These are phyloP conservation scores for Teratosphaeria nubilosa DNA, from an alignment of 2,329 filamentous ascomycete species.

Conservation along the genomic window DNA sequence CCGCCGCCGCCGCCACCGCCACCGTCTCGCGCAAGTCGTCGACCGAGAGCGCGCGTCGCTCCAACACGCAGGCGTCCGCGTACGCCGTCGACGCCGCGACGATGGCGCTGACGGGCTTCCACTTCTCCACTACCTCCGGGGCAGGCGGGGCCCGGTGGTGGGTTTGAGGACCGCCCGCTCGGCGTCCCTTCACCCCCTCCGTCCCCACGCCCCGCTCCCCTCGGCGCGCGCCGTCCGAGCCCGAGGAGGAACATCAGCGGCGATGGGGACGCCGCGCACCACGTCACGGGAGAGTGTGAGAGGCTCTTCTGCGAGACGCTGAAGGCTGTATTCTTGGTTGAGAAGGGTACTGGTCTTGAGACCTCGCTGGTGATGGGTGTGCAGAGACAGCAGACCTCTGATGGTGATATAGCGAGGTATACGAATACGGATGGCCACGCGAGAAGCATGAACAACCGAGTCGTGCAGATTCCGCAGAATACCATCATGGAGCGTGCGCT, in stretches of 20 bases:
- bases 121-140: constrained; percentile 83
- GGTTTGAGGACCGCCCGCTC: constrained; percentile 82
- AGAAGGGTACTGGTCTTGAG: constrained; percentile 67
- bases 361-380: constrained; percentile 82
- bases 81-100: constrained; percentile 67
- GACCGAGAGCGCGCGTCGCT: constrained; percentile 53
- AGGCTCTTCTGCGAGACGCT: constrained; percentile 98
- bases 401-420: not conserved
- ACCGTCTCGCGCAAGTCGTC: constrained; percentile 23
- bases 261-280: constrained; percentile 71
- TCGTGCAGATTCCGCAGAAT: constrained; percentile 9
- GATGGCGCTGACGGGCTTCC: constrained; percentile 67
- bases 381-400: constrained; percentile 24
- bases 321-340: constrained; percentile 89
- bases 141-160: constrained; percentile 50
- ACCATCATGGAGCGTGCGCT: constrained; percentile 20
- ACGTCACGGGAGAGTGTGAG: constrained; percentile 99
- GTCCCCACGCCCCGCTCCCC: constrained; percentile 48
- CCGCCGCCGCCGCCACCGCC: no score
- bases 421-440: constrained; percentile 10
- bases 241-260: constrained; percentile 41
- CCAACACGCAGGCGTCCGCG: constrained; percentile 73
- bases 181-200: constrained; percentile 69
- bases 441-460: constrained; percentile 3
- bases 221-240: constrained; percentile 13